Base-by-base conservation (phyloP, 306 rosid species). In the Gillenia trifoliata region DNA sequence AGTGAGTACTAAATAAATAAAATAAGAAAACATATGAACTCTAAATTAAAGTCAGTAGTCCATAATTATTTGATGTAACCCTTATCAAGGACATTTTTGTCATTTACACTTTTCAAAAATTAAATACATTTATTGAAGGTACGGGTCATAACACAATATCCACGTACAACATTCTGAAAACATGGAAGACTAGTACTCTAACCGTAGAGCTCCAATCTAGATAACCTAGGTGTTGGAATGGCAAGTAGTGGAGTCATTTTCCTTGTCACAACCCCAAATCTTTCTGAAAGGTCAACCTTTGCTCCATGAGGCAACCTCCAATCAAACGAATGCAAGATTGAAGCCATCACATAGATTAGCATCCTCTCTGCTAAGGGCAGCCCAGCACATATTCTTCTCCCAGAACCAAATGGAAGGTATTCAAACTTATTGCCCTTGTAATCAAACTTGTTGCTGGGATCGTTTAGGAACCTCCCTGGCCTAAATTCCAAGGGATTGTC, bases 371-470 rank as follows among this genome's bases (percentile, higher is more conserved):
- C 85, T 1, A 83, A 10, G 1, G 83, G 55, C 16, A 80, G 4
- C n/a, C 84, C 85, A 0, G 78, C 78, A 56, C 87, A 83, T 0
- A 81, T 43, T 56, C 85, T 83, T 28, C 83, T 80, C 5, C 89
- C 82, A 0, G 70, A 75, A 1, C 89, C 89, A 69, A 86, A 86
- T 8, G 85, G 80, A 5, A 70, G 11, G 43, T 43, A 86, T 11
- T 70, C 23, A 15, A 75, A 68, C 8, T 62, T 55, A 7, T 80
- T 80, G 11, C 80, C 85, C 0, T 9, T 8, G 34, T 41, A 67
- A 38, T 77, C 80, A 52, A 31, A 77, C 1, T 64, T 19, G 33
- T 4, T 49, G 52, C 17, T 40, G 33, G 33, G 33, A 11, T 23
- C 60, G 1, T 29, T 19, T 2, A 75, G 9, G 38, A 77, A 80